A percentile compares a stretch with the other conserved stretches of the same genome.
Evolutionary conservation across 2,329 filamentous ascomycete genomes (phyloP).

Genomic region (Penicillium fuscoglaucum): DNA sequence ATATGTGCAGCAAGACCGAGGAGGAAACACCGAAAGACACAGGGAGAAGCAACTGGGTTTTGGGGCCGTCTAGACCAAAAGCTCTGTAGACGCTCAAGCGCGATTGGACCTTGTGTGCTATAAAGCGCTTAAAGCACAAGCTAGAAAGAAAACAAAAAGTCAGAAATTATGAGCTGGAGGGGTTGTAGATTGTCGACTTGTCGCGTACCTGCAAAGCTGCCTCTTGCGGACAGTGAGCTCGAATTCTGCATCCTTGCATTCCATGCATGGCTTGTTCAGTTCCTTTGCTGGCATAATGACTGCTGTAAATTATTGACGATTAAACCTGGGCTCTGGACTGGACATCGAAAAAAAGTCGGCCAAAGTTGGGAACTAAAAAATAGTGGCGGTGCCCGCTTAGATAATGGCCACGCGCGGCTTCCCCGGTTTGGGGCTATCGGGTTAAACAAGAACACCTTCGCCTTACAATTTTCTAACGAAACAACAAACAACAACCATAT

Average conservation of each 20-base stretch:
- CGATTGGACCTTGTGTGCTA: slow-evolving; percentile 76
- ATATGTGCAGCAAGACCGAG: slow-evolving; percentile 70
- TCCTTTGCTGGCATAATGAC: slow-evolving; percentile 37
- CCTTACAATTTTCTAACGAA: slow-evolving; percentile 8
- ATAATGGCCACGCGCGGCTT: slow-evolving; percentile 29
- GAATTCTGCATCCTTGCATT: slow-evolving; percentile 56
- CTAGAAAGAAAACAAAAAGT: slow-evolving; percentile 43
- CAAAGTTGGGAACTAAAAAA: slow-evolving; percentile 14
- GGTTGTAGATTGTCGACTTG: slow-evolving; percentile 7
- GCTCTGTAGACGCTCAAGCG: slow-evolving; percentile 65
- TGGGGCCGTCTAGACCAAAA: slow-evolving; percentile 15
- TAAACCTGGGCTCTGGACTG: background rate
- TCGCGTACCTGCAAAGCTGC: slow-evolving; percentile 58
- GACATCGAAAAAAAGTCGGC: slow-evolving; percentile 21
- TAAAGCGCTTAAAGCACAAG: slow-evolving; percentile 74
- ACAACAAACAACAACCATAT: background rate
- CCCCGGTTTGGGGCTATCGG: slow-evolving; percentile 22
- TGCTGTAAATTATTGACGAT: background rate
- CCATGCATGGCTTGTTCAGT: slow-evolving; percentile 49
- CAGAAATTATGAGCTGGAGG: slow-evolving; percentile 15
- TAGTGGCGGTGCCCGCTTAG: slow-evolving; percentile 27
- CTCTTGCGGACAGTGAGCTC: slow-evolving; percentile 59
- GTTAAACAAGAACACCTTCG: slow-evolving; percentile 9
- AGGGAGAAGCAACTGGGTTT: slow-evolving; percentile 67
- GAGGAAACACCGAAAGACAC: slow-evolving; percentile 84